Evolutionary conservation across 2,329 filamentous ascomycete species (phyloP), one percentile per base, ranked within the genome.

Genomic region (Pseudonectria buxi): DNA sequence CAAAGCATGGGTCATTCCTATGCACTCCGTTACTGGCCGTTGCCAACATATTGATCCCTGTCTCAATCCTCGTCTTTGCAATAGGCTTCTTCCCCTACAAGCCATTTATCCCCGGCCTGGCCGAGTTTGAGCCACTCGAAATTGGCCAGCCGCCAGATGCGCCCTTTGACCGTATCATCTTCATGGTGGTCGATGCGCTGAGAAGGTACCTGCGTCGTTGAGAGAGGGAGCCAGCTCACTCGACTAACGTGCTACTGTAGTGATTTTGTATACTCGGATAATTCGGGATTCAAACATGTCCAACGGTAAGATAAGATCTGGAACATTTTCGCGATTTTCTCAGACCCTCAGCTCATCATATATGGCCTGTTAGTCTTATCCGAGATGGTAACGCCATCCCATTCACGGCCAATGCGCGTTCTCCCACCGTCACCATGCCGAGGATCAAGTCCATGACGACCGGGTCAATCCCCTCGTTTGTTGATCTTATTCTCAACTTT

Each of bases 61-160:
- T 83, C 36, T 81, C 87, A 30, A 77, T 89, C 45, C 49, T 83
- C 35, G 63, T 83, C 45, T 96, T 96, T 60, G 89, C 86, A 16
- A 77, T 79, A 24, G 90, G 92, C 11, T 98, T 98, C 72, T 98
- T 98, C 56, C 92, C 92, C 7, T 95, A 96, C 64, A 98, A 98
- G 56, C 88, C 92, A 3, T 83, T 95, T 47, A 72, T 98, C 31
- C 80, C 89, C 10, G 92, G 92, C 4, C 67, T 95, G 30, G 89
- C 92, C 9, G 67, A 74, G 44, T 84, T 81, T 60, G 72, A 77
- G 43, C 54, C 72, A 32, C 56, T 74, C 18, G 63, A 69, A 30
- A 70, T 74, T 64, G 78, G 68, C 14, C 53, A 63, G 30, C 71
- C 71, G 6, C 79, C 83, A 3, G 62, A 70, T 32, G 74, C 85